Conservation (phyloP, 129 eudicot species). For the Helichrysum umbraculigerum region DNA sequence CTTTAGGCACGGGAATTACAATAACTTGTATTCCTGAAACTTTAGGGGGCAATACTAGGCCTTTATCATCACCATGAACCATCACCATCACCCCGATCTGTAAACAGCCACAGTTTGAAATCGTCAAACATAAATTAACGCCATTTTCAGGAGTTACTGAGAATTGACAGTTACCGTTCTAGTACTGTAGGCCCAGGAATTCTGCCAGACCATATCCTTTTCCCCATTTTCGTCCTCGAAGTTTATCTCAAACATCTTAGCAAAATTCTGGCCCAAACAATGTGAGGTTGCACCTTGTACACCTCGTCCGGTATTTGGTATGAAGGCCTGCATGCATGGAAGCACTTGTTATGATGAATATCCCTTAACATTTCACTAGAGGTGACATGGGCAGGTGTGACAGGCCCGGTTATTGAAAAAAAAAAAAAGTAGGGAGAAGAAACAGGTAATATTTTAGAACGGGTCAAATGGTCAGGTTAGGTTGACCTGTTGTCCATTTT, state of each 20-base stretch:
- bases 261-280: conserved; percentile 90
- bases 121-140: not conserved
- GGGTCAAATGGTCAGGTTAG: no score
- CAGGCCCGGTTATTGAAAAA: no score
- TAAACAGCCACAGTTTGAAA: not conserved
- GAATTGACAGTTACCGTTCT: conserved; percentile 51
- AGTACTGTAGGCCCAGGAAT: conserved; percentile 89
- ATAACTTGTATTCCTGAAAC: conserved; percentile 70
- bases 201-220: conserved; percentile 86
- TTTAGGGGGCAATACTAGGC: conserved; percentile 88
- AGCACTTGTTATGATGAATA: not conserved
- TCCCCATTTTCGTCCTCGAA: conserved; percentile 55
- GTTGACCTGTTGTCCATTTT: no score
- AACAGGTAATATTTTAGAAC: no score
- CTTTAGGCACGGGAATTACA: conserved; percentile 70
- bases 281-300: conserved; percentile 96
- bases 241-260: conserved; percentile 79
- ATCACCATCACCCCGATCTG: conserved; percentile 96
- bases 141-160: not conserved
- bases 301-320: conserved; percentile 84
- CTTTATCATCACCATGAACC: conserved; percentile 93
- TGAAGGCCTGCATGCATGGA: conserved; percentile 52
- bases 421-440: no score
- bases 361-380: not conserved
- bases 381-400: no score